A percentile compares a stretch with the other conserved stretches of the same genome.
phyloP scores from a whole-genome alignment of 768 basidiomycete genomes.

The Clavaria fumosa region DNA sequence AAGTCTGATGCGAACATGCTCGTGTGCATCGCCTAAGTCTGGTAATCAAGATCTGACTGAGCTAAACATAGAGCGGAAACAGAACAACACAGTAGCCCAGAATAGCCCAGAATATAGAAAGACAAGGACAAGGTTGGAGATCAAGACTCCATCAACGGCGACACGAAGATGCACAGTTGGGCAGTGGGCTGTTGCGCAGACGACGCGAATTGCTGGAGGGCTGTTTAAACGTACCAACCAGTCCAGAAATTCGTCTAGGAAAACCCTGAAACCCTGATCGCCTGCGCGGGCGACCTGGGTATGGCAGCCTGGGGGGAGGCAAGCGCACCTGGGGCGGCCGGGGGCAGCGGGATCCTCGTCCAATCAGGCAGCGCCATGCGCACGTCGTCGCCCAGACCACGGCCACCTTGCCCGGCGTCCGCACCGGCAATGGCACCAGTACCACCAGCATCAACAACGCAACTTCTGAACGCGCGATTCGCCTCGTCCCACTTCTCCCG shows the following conservation, averaged over 20 bases:
- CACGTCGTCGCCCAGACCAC: too few species aligned
- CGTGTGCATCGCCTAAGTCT: too few species aligned
- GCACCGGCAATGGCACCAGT: conserved; percentile 21
- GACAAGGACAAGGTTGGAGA: too few species aligned
- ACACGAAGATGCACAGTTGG: too few species aligned
- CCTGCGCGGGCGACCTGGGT: background rate
- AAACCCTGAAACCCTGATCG: background rate
- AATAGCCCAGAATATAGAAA: too few species aligned
- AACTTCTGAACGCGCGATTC: conserved; percentile 28
- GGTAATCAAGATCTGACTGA: too few species aligned
- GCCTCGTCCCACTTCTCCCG: conserved; percentile 81
- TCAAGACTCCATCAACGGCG: too few species aligned
- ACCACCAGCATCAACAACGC: conserved; percentile 25
- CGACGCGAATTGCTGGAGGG: too few species aligned
- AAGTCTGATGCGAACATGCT: too few species aligned
- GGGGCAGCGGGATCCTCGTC: conserved; percentile 50
- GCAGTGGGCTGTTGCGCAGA: too few species aligned
- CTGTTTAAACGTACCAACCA: background rate
- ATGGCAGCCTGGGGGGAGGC: conserved; percentile 3
- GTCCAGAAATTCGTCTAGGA: background rate
- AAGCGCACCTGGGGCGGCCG: conserved; percentile 49
- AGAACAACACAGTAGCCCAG: too few species aligned
- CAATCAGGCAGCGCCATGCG: conserved; percentile 78
- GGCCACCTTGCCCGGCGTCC: conserved; percentile 27
- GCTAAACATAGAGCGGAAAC: too few species aligned